A percentile compares a stretch with the other conserved stretches of the same genome.
phyloP scores from a whole-genome alignment of 306 rosid genomes.

The Trifolium fragiferum region DNA sequence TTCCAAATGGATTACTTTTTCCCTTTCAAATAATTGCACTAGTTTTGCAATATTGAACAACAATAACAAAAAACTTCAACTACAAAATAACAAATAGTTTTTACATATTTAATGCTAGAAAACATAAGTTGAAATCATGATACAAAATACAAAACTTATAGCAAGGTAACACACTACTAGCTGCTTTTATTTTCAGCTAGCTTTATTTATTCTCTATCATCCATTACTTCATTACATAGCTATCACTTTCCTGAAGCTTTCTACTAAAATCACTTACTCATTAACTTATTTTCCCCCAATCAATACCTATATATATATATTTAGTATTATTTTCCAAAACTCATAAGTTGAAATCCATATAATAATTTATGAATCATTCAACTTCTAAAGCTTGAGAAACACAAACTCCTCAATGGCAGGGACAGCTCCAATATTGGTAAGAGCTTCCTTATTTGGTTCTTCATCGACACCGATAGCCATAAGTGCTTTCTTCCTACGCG shows the following conservation, averaged over 20 bases:
- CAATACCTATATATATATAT: constrained; percentile 13
- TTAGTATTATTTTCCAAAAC: constrained; percentile 19
- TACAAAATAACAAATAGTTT: neutral
- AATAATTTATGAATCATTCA: neutral
- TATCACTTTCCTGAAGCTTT: neutral
- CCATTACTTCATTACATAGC: constrained; percentile 16
- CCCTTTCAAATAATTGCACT: neutral
- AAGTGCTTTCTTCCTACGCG: constrained; percentile 62
- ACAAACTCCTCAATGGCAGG: constrained; percentile 87
- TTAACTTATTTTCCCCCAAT: neutral
- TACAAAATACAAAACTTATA: constrained; percentile 32
- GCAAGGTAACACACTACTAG: constrained; percentile 29
- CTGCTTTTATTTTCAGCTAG: constrained; percentile 35
- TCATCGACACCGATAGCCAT: constrained; percentile 98
- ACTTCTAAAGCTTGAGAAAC: constrained; percentile 56
- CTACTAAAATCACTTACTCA: neutral
- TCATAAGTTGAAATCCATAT: no score
- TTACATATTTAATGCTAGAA: no score
- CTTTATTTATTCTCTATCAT: constrained; percentile 40
- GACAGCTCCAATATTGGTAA: constrained; percentile 69
- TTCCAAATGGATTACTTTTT: neutral
- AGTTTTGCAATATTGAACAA: neutral
- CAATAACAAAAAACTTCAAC: neutral
- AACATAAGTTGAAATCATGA: neutral
- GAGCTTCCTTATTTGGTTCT: constrained; percentile 65